Evolutionary conservation across 176 grass and related monocot genomes (phyloP).

Genomic region (Hordeum vulgare): MorexV3_pseudomolecules_assembly NC_058519.1:608679629-608680128

Average conservation of each 20-base stretch:
- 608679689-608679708: neutral
- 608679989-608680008: neutral
- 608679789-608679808: neutral
- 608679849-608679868: neutral
- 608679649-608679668: conserved; percentile 62
- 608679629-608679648: conserved; percentile 81
- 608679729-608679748: neutral
- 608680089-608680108: neutral
- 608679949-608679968: conserved; percentile 46
- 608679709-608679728: neutral
- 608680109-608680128: neutral
- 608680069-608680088: neutral
- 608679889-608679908: conserved; percentile 22
- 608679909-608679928: conserved; percentile 86
- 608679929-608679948: conserved; percentile 97
- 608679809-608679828: neutral
- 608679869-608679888: conserved; percentile 40
- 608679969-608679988: neutral
- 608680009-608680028: neutral
- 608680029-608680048: neutral
- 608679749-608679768: neutral
- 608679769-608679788: neutral
- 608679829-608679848: neutral
- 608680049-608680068: neutral
- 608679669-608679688: conserved; percentile 64